A percentile compares a stretch with the other conserved stretches of the same genome.
Evolutionary conservation across 2,329 filamentous ascomycete species (phyloP).

Genomic region (Plenodomus lindquistii): DNA sequence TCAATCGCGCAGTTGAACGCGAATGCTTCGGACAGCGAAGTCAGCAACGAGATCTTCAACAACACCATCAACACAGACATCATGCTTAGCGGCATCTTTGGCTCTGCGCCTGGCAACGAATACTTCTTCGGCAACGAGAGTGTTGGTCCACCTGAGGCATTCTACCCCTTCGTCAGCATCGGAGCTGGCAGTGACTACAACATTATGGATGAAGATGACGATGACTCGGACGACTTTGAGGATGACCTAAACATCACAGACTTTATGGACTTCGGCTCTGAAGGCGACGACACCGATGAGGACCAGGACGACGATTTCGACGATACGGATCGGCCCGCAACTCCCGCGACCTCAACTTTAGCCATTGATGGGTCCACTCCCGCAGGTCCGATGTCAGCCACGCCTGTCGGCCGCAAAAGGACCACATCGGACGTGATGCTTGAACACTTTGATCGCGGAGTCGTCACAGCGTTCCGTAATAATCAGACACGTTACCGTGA

Average conservation of each 20-base stretch:
- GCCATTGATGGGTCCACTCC: conserved; percentile 37
- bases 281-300: conserved; percentile 39
- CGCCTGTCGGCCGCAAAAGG: conserved; percentile 31
- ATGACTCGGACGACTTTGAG: conserved; percentile 62
- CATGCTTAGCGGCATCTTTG: conserved; percentile 75
- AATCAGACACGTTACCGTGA: conserved; percentile 46
- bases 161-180: conserved; percentile 67
- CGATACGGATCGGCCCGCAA: conserved; percentile 42
- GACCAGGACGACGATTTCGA: conserved; percentile 39
- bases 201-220: conserved; percentile 59
- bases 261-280: conserved; percentile 45
- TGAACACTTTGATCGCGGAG: conserved; percentile 56
- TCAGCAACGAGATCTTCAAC: conserved; percentile 40
- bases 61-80: conserved; percentile 60
- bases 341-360: conserved; percentile 38
- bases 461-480: conserved; percentile 46
- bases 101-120: conserved; percentile 48
- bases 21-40: conserved; percentile 45
- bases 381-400: conserved; percentile 26
- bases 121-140: conserved; percentile 60
- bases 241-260: conserved; percentile 52
- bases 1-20: conserved; percentile 39
- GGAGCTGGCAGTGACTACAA: conserved; percentile 61
- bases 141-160: conserved; percentile 75
- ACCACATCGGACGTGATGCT: conserved; percentile 43